phyloP scores from a whole-genome alignment of 768 basidiomycete genomes.

The Omphalotus guepiniiformis region DNA sequence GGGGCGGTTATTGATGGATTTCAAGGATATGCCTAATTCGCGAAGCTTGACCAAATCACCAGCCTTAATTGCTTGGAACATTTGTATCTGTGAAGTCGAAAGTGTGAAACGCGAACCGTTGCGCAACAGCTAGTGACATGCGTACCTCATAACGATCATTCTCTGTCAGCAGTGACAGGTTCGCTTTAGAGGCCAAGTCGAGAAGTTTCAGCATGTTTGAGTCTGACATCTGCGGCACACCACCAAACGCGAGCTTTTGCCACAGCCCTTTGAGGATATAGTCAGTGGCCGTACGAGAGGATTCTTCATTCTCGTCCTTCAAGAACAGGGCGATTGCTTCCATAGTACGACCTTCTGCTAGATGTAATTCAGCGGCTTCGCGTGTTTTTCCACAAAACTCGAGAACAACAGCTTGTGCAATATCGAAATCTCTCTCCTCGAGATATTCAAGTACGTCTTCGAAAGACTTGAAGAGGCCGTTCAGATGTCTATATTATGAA shows the following conservation, averaged over 20 bases:
- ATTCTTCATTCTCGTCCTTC: constrained; percentile 24
- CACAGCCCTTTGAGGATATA: constrained; percentile 44
- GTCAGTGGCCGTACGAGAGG: constrained; percentile 29
- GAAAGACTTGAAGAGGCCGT: constrained; percentile 41
- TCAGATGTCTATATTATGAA: constrained; percentile 35
- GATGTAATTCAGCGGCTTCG: constrained; percentile 51
- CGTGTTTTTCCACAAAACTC: constrained; percentile 33
- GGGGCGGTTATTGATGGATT: constrained; percentile 17
- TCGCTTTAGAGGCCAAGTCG: constrained; percentile 16
- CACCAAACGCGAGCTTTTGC: constrained; percentile 39
- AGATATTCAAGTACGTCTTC: constrained; percentile 57
- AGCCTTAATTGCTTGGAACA: constrained; percentile 24
- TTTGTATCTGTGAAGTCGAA: constrained; percentile 11
- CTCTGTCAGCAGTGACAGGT: constrained; percentile 1
- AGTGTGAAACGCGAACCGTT: constrained; percentile 6
- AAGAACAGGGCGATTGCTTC: constrained; percentile 47
- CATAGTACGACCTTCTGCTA: constrained; percentile 39
- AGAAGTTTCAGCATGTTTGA: constrained; percentile 19
- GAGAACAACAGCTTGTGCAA: constrained; percentile 42
- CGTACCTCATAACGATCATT: constrained; percentile 8
- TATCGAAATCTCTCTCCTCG: constrained; percentile 48
- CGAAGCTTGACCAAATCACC: constrained; percentile 23
- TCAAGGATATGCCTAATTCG: constrained; percentile 28
- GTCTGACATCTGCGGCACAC: constrained; percentile 12
- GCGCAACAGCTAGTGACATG: background rate